Base-by-base conservation (phyloP, 345 rosid genomes). In the Nephelium lappaceum region DNA sequence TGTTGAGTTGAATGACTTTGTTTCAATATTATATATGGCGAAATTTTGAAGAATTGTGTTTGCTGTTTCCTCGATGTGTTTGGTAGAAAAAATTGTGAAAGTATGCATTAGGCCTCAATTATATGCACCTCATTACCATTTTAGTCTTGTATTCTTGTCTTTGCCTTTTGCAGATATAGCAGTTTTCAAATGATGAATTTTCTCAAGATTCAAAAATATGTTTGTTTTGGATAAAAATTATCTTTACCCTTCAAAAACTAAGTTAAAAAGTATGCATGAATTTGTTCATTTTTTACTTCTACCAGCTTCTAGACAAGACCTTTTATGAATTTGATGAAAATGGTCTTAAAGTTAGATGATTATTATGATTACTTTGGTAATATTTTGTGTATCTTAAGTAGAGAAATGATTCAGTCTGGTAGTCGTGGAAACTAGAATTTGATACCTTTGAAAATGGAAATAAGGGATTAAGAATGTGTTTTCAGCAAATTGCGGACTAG, bases 401-500 rank as follows among this genome's bases (percentile, higher is more conserved):
- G 55, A 60, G 68, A 62, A 16, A 15, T 41, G 27, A 19, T 76
- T 19, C 39, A 45, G 23, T 65, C 49, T 39, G 49, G 5, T 72
- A 42, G 31, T 77, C 2, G 61, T 49, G 65, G 41, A 19, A 41
- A 58, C 55, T 61, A 75, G 61, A 60, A 65, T 69, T n/a, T 19
- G 24, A 69, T 67, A 27, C 70, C 21, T 73, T 51, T 70, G 76
- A 61, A 80, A 78, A 38, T 74, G 70, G n/a, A 79, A 68, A 67
- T 75, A 71, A 85, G 72, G 67, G 67, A 72, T 73, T 78, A 67
- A 78, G 72, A 73, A 49, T 77, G 67, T 79, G 70, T 83, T 88
- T 87, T 79, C 92, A 95, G 98, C 90, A 83, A 88, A 80, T 77
- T 84, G 21, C 77, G 84, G 71, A 65, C 85, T 11, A 73, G 79